These are phyloP conservation scores for Filobasidium floriforme DNA, from an alignment of 768 basidiomycete genomes.

Conservation along the genomic window DNA sequence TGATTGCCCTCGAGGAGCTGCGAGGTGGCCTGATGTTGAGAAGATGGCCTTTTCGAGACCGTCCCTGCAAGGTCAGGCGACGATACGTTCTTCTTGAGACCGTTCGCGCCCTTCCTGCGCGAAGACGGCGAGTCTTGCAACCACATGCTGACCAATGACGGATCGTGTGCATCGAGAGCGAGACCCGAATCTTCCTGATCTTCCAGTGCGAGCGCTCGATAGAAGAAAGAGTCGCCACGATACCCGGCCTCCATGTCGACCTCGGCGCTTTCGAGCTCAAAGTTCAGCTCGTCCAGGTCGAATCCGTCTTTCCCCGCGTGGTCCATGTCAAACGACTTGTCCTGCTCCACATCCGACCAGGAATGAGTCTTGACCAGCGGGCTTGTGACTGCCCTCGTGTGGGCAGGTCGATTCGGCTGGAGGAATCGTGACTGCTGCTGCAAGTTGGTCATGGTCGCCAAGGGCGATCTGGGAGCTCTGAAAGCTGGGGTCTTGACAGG, in stretches of 20 bases:
- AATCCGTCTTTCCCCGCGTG: neutral
- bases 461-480: neutral
- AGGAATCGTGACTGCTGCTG: neutral
- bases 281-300: constrained; percentile 4
- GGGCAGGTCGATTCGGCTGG: neutral
- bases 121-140: neutral
- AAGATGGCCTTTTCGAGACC: neutral
- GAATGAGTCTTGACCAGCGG: neutral
- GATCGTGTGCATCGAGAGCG: neutral
- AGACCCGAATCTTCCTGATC: constrained; percentile 7
- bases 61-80: neutral
- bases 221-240: neutral
- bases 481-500: neutral
- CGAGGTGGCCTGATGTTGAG: neutral
- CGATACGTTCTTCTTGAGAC: neutral
- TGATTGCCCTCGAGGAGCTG: neutral
- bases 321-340: neutral
- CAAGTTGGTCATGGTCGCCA: neutral
- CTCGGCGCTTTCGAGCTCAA: neutral
- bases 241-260: neutral
- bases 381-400: neutral
- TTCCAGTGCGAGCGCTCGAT: neutral
- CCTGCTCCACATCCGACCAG: neutral
- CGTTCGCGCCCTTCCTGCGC: neutral
- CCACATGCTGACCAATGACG: constrained; percentile 1